A percentile compares a stretch with the other conserved stretches of the same genome.
These are phyloP conservation scores for Gleditsia sinensis DNA, from an alignment of 306 rosid species.

Conservation along the genomic window DNA sequence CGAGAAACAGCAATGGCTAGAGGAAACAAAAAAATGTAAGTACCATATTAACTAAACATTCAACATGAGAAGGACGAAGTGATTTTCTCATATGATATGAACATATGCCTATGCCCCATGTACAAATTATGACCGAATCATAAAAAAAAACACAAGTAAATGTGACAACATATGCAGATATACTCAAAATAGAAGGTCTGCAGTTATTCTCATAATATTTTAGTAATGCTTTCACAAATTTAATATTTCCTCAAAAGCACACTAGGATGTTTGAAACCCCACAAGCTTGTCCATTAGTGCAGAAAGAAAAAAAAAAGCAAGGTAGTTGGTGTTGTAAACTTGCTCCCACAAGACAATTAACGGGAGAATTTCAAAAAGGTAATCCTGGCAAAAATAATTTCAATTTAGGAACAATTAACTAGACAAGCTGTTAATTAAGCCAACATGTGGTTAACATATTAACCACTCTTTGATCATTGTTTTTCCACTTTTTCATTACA, in stretches of 20 bases:
- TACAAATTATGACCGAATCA: neutral
- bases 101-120: neutral
- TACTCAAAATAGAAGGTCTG: neutral
- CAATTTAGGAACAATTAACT: neutral
- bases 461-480: too few relatives aligned
- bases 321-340: neutral
- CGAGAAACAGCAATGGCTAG: slow-evolving; percentile 95
- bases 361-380: neutral
- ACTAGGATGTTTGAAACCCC: neutral
- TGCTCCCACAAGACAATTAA: neutral
- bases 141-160: neutral
- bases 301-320: neutral
- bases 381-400: neutral
- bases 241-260: neutral
- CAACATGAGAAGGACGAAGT: slow-evolving; percentile 16
- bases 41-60: slow-evolving; percentile 7
- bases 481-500: too few relatives aligned
- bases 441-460: too few relatives aligned
- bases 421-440: neutral
- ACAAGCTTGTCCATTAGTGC: neutral
- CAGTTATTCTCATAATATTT: neutral
- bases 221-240: neutral
- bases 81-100: neutral
- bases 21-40: slow-evolving; percentile 37
- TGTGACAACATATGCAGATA: neutral